phyloP scores from a whole-genome alignment of 2,329 filamentous ascomycete species.

The Diaporthe sp. region DNA sequence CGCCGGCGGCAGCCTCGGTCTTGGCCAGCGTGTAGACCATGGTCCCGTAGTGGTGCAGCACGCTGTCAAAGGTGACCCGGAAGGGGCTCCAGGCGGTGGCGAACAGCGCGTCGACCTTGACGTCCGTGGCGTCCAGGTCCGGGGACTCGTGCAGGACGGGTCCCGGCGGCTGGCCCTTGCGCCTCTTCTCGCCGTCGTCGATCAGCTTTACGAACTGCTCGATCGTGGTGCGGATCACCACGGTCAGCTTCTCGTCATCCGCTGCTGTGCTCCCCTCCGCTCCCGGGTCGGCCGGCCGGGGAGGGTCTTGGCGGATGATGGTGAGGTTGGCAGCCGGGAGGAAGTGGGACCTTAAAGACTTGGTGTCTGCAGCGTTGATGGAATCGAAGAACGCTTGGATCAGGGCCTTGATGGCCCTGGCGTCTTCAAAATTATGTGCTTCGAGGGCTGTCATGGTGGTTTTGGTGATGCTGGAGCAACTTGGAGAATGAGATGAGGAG shows the following conservation, averaged over 20 bases:
- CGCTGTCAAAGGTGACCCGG: conserved; percentile 27
- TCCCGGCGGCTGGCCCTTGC: conserved; percentile 21
- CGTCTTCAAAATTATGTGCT: conserved; percentile 12
- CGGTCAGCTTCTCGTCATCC: conserved; percentile 26
- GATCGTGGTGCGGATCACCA: conserved; percentile 29
- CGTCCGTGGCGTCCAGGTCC: conserved; percentile 26
- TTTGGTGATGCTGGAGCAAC: background rate
- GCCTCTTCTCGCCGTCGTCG: conserved; percentile 26
- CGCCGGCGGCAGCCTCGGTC: background rate
- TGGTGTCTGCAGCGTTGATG: conserved; percentile 31
- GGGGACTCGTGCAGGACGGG: conserved; percentile 30
- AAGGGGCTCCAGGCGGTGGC: conserved; percentile 32
- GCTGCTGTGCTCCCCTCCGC: too few relatives aligned
- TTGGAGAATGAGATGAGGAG: background rate
- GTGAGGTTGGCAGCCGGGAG: conserved; percentile 27
- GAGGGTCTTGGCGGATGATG: conserved; percentile 34
- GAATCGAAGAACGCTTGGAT: conserved; percentile 34
- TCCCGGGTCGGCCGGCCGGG: background rate
- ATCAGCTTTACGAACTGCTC: conserved; percentile 32
- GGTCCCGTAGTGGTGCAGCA: conserved; percentile 33
- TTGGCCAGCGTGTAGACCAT: conserved; percentile 32
- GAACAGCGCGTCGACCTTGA: conserved; percentile 30
- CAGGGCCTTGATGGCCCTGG: conserved; percentile 32
- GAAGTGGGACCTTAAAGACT: conserved; percentile 27
- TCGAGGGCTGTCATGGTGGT: conserved; percentile 29